These are phyloP conservation scores for Pythium monospermum DNA, from an alignment of 352 stramenopile genomes.

Conservation along the genomic window DNA sequence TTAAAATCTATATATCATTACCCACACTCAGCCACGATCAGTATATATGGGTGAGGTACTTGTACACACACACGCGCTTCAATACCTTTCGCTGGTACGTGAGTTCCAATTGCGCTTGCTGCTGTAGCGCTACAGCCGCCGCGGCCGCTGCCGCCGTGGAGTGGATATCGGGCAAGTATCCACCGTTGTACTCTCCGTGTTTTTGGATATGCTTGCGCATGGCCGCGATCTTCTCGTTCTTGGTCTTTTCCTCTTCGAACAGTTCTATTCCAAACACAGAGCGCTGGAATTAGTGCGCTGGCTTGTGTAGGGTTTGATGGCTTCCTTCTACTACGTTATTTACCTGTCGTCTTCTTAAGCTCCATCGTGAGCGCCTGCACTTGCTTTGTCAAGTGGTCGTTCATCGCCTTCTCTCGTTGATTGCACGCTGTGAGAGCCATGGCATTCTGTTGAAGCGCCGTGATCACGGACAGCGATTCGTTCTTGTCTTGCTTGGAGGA, in stretches of 20 bases:
- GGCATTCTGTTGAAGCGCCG: constrained; percentile 46
- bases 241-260: constrained; percentile 38
- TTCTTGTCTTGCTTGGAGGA: constrained; percentile 22
- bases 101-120: constrained; percentile 64
- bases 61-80: no score
- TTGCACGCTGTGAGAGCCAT: constrained; percentile 35
- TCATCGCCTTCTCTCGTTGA: constrained; percentile 41
- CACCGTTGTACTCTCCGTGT: constrained; percentile 11
- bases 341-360: constrained; percentile 38
- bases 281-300: no score
- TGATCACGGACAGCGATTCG: constrained; percentile 27
- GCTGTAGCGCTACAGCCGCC: constrained; percentile 40
- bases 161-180: constrained; percentile 45
- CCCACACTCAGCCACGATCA: background rate
- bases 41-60: background rate
- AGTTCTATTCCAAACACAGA: constrained; percentile 23
- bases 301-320: no score
- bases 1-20: constrained; percentile 32
- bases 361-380: constrained; percentile 27
- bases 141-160: constrained; percentile 13
- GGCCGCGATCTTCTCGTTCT: constrained; percentile 38
- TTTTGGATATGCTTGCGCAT: constrained; percentile 25
- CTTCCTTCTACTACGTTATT: no score
- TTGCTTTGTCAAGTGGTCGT: constrained; percentile 33
- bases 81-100: constrained; percentile 65